Conservation (phyloP, 148 eudicot species). For the Rhododendron simsii region DNA sequence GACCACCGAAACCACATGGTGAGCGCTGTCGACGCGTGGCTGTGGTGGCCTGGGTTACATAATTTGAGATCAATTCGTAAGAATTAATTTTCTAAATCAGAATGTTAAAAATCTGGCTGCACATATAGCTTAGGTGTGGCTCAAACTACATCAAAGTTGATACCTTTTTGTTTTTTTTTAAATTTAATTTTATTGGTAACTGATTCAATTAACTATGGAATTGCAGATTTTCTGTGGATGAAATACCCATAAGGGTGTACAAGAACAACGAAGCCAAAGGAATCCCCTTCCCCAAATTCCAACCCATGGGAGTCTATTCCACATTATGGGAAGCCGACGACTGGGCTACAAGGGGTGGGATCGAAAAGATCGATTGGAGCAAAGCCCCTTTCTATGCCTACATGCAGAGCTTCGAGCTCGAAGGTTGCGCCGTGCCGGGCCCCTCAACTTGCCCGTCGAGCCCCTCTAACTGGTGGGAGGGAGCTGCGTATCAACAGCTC, state of each 20-base stretch:
- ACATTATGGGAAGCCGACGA: conserved; percentile 88
- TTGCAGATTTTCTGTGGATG: conserved; percentile 61
- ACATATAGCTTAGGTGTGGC: too few relatives aligned
- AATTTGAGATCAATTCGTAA: too few relatives aligned
- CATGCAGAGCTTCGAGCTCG: conserved; percentile 33
- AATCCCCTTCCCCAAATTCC: conserved; percentile 57
- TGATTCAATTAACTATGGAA: too few relatives aligned
- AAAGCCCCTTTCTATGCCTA: conserved; percentile 41
- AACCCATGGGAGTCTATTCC: conserved; percentile 74
- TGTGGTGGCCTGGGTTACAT: too few relatives aligned
- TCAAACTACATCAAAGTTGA: too few relatives aligned
- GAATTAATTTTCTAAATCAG: too few relatives aligned
- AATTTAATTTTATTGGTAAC: neutral
- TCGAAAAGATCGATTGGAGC: conserved; percentile 71
- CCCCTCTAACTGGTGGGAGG: conserved; percentile 51
- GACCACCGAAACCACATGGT: too few relatives aligned
- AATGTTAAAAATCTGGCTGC: too few relatives aligned
- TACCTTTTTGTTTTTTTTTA: too few relatives aligned
- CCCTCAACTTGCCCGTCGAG: conserved; percentile 29
- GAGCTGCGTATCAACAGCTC: conserved; percentile 29
- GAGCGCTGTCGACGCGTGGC: too few relatives aligned
- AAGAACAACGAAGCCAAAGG: conserved; percentile 73
- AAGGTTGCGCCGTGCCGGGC: conserved; percentile 44
- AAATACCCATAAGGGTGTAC: conserved; percentile 74
- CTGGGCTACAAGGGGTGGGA: conserved; percentile 87